phyloP scores from a whole-genome alignment of 352 stramenopile species.

The Albugo laibachii region DNA sequence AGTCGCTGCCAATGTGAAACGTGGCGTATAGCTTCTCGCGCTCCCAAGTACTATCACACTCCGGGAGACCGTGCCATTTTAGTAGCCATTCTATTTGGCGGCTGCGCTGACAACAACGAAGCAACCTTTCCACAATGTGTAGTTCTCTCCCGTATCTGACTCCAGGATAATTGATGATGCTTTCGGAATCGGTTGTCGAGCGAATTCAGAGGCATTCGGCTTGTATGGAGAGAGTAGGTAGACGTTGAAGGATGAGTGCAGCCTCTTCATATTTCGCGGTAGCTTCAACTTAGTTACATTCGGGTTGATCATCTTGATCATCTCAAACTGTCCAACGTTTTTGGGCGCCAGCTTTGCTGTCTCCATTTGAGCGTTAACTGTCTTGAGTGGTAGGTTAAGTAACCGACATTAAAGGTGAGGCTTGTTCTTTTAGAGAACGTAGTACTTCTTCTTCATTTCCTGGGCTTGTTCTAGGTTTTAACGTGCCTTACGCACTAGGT shows the following conservation, averaged over 20 bases:
- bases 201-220: too few relatives aligned
- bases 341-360: too few relatives aligned
- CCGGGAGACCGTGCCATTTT: slow-evolving; percentile 1
- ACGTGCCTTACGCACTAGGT: slow-evolving; percentile 1
- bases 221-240: too few relatives aligned
- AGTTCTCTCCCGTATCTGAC: neutral
- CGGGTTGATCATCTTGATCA: too few relatives aligned
- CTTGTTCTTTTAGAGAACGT: neutral
- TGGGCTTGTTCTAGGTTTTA: neutral
- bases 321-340: too few relatives aligned
- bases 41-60: slow-evolving; percentile 3
- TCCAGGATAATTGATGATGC: too few relatives aligned
- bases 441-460: slow-evolving; percentile 8
- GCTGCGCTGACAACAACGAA: slow-evolving; percentile 4
- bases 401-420: neutral
- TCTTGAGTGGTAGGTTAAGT: too few relatives aligned
- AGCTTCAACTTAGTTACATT: slow-evolving; percentile 4
- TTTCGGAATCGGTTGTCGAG: too few relatives aligned
- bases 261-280: neutral
- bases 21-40: slow-evolving; percentile 1
- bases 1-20: slow-evolving; percentile 3
- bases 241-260: slow-evolving; percentile 8
- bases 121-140: slow-evolving; percentile 1
- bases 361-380: too few relatives aligned
- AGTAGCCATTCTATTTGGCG: slow-evolving; percentile 5